Evolutionary conservation across 2,329 filamentous ascomycete genomes (phyloP), one percentile per base, ranked within the genome.

Genomic region (Penicillium fuscoglaucum): DNA sequence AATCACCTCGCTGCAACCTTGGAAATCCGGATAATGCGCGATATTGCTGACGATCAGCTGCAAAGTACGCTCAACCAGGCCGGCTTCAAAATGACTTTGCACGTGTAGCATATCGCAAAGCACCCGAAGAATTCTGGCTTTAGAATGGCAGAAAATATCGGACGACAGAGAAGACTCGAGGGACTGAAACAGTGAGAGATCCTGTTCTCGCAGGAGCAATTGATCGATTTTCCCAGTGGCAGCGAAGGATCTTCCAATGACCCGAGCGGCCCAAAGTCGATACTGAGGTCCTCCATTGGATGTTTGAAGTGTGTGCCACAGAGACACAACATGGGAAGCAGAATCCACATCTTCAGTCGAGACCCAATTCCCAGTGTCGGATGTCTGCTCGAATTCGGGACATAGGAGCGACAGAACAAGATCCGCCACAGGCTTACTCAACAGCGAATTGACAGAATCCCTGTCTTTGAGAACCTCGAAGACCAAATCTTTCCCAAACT

Each of bases 171-270:
- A 57, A 10, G 43, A 49, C 7, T 52, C 45, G 6, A 55, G 52
- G 17, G 33, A 21, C 24, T 67, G 48, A 31, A 74, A 72, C 1
- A 74, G 49, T 2, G 53, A 58, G 21, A 66, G 60, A 26, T 73
- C 70, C 45, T 78, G 75, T 52, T 80, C 75, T 57, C 81, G 65
- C 70, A 79, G 48, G 76, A 81, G 54, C 76, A 74, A 66, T 74
- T 81, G 62, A 73, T 76, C 66, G 80, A 87, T 64, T 55, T 85
- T 80, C 1, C 92, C 92, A 29, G 87, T 90, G 17, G 90, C 84
- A 40, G 89, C 87, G 74, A 93, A 98, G 0, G 91, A 88, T 70
- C 91, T 85, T 8, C 96, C 95, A 45, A 98, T 80, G 2, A 93
- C 89, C 61, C 88, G 84, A 3, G 90, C 93, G 45, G 90, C 90